Base-by-base conservation (phyloP, 805 yeast species). In the Kuraishia floccosa region DNA sequence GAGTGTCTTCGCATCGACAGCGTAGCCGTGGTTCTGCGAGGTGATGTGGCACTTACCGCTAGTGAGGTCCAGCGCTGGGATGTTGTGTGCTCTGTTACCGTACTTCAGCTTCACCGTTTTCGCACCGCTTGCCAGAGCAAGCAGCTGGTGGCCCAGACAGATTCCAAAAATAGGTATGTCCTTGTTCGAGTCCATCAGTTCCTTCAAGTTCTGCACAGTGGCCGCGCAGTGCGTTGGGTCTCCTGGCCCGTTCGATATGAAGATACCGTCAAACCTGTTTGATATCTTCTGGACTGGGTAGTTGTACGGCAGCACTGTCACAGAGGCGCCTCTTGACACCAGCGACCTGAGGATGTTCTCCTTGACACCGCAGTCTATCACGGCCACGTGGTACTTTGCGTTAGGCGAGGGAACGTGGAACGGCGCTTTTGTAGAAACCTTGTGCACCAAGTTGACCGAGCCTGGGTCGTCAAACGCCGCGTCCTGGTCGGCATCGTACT, bases 41-140 rank as follows among this genome's bases (percentile, higher is more conserved):
- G 99, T 91, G 56, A 91, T 93, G 58, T 91, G 95, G 56, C 97
- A 89, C 52, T 81, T 78, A 35, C 97, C 96, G 20, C 94, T 81
- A 32, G 76, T 64, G 46, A 87, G 57, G 54, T 89, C 95, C 52
- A 87, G 69, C 10, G 95, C 93, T 35, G 99, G 98, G 40, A 93
- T 93, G 56, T 91, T 91, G 63, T 93, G 98, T 17, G 96, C 99
- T 62, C 98, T 80, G 70, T 91, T 91, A 61, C 99, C 99, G 54
- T 87, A 91, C 59, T 85, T 87, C 70, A 91, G 68, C 61, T 93
- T 91, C 49, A 79, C 54, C 29, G 98, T 91, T 49, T 76, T 76
- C 20, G 94, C 97, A 35, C 97, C 98, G 11, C 86, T 70, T 10
- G 98, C 98, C 39, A 89, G 69, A 7, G 97, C 96, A 42, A 91